Conservation (phyloP, 805 yeast species). For the Zygotorulaspora danielsina region DNA sequence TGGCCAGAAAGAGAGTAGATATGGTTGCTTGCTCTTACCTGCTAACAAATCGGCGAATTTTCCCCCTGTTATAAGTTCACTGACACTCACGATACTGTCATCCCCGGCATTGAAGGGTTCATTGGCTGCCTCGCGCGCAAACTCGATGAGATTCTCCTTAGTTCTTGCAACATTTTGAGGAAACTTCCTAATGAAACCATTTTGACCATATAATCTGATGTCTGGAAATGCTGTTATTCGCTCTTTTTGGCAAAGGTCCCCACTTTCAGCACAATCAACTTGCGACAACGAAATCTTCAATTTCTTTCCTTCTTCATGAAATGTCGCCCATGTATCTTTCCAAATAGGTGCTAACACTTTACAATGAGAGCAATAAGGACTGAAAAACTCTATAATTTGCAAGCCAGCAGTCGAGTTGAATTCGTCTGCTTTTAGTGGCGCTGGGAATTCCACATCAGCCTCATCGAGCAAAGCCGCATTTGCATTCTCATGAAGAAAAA, state of each 20-base stretch:
- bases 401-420: constrained; percentile 53
- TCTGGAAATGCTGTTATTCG: constrained; percentile 64
- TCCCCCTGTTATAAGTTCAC: constrained; percentile 39
- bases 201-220: constrained; percentile 63
- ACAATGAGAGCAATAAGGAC: constrained; percentile 90
- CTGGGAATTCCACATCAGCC: constrained; percentile 39
- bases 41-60: constrained; percentile 47
- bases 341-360: constrained; percentile 73
- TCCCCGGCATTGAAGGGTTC: constrained; percentile 40
- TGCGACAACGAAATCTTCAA: constrained; percentile 55
- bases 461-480: constrained; percentile 1
- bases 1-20: constrained; percentile 65
- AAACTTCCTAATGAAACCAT: constrained; percentile 43
- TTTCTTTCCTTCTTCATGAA: constrained; percentile 42
- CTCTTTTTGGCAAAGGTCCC: constrained; percentile 76
- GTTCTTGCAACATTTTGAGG: constrained; percentile 47
- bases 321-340: constrained; percentile 57
- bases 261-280: constrained; percentile 81
- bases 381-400: constrained; percentile 80
- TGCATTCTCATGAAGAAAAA: not conserved
- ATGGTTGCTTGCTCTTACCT: constrained; percentile 48
- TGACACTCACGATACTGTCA: constrained; percentile 40
- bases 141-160: constrained; percentile 47
- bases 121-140: constrained; percentile 50
- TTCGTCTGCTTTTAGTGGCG: constrained; percentile 43